Percentiles rank a stretch among this genome's conserved stretches.
phyloP scores from a whole-genome alignment of 2,329 filamentous ascomycete species.

The Thelonectria rubi region DNA sequence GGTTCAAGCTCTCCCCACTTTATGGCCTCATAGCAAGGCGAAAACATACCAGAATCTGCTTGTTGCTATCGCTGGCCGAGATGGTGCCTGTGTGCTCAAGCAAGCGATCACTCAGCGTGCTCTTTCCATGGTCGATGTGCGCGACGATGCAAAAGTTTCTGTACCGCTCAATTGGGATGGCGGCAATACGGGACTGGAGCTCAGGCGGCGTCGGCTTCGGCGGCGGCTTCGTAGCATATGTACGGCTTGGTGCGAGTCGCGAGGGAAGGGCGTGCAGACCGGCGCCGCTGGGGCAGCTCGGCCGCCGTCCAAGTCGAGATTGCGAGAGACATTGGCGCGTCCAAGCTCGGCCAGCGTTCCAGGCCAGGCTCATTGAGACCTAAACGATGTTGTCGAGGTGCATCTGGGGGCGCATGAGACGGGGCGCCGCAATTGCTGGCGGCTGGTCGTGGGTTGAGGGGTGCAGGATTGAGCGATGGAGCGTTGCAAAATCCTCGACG shows the following conservation, averaged over 20 bases:
- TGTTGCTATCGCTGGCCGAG: slow-evolving; percentile 79
- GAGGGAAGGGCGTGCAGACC: slow-evolving; percentile 19
- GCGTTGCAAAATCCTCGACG: neutral
- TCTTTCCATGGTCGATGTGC: slow-evolving; percentile 99
- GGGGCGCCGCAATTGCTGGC: neutral
- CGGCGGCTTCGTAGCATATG: slow-evolving; percentile 17
- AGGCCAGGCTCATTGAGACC: slow-evolving; percentile 51
- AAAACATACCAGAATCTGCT: slow-evolving; percentile 78
- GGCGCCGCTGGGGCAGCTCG: slow-evolving; percentile 16
- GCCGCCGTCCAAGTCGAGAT: slow-evolving; percentile 32
- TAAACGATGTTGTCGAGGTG: slow-evolving; percentile 32
- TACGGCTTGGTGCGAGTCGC: neutral
- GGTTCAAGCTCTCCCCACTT: neutral
- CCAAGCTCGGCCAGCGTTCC: slow-evolving; percentile 50
- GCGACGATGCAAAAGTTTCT: slow-evolving; percentile 99
- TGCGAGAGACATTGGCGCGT: slow-evolving; percentile 47
- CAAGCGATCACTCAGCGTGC: slow-evolving; percentile 90
- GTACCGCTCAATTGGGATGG: slow-evolving; percentile 80
- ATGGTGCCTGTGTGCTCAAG: slow-evolving; percentile 96
- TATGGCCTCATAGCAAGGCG: neutral
- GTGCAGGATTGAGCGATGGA: neutral
- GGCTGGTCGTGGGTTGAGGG: neutral
- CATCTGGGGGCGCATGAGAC: slow-evolving; percentile 36
- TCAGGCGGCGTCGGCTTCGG: slow-evolving; percentile 46
- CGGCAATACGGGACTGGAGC: slow-evolving; percentile 66